Conservation (phyloP, 2,329 filamentous ascomycete species). For the Botryotinia globosa region DNA sequence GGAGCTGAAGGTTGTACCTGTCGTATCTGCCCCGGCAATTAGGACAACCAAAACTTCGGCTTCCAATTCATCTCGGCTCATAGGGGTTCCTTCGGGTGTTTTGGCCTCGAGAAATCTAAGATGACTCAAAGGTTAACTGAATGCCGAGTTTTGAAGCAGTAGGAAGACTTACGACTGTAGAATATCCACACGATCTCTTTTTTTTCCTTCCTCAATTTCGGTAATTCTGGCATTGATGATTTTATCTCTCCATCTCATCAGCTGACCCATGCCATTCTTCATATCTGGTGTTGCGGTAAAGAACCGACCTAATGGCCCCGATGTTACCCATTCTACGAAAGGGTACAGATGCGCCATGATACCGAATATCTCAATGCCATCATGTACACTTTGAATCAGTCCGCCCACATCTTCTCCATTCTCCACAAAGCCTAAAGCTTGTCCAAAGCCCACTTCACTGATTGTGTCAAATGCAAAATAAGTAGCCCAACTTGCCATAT, state of each 20-base stretch:
- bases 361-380: slow-evolving; percentile 28
- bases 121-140: background rate
- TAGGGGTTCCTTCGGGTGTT: background rate
- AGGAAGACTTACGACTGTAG: background rate
- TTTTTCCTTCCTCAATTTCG: slow-evolving; percentile 6
- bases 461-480: slow-evolving; percentile 53
- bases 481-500: slow-evolving; percentile 55
- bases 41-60: slow-evolving; percentile 17
- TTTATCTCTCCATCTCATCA: slow-evolving; percentile 16
- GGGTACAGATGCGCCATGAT: slow-evolving; percentile 48
- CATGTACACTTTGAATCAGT: slow-evolving; percentile 54
- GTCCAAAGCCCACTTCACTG: slow-evolving; percentile 54
- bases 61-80: background rate
- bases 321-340: slow-evolving; percentile 53
- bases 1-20: slow-evolving; percentile 6
- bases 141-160: background rate
- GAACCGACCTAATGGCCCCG: slow-evolving; percentile 45
- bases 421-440: slow-evolving; percentile 54
- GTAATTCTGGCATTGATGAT: slow-evolving; percentile 6
- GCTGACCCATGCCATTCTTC: slow-evolving; percentile 12
- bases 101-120: slow-evolving; percentile 3
- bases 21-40: slow-evolving; percentile 13
- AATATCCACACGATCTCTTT: background rate
- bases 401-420: slow-evolving; percentile 51
- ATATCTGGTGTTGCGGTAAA: slow-evolving; percentile 10